Conservation (phyloP, 2,329 filamentous ascomycete species). For the Graphium sp. region DNA sequence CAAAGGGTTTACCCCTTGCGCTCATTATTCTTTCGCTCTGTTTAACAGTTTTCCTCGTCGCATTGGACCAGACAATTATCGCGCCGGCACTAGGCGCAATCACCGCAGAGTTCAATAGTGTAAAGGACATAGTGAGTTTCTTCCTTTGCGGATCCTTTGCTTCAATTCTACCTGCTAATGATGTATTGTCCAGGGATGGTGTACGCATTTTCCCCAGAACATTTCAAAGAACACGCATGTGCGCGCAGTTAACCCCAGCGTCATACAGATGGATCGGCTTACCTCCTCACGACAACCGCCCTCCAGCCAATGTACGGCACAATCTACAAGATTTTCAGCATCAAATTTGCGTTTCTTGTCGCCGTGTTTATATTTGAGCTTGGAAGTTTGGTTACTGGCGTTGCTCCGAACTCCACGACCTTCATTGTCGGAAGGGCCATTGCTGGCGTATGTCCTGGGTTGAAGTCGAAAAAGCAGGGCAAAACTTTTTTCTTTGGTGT, state of each 20-base stretch:
- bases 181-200: constrained; percentile 3
- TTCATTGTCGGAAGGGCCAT: constrained; percentile 35
- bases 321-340: constrained; percentile 30
- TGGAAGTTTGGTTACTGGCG: constrained; percentile 24
- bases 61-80: constrained; percentile 33
- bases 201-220: constrained; percentile 1
- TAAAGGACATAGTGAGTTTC: constrained; percentile 20
- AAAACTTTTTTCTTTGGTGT: background rate
- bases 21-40: constrained; percentile 26
- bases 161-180: background rate
- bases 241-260: too few relatives aligned
- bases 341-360: constrained; percentile 25
- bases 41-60: constrained; percentile 29
- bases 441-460: constrained; percentile 21
- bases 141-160: constrained; percentile 1
- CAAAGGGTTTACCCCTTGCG: constrained; percentile 18
- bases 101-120: constrained; percentile 23
- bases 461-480: background rate
- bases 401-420: constrained; percentile 24
- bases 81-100: constrained; percentile 35
- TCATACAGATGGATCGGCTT: constrained; percentile 27
- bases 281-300: constrained; percentile 29
- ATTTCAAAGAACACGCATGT: background rate
- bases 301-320: constrained; percentile 31
- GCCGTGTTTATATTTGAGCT: constrained; percentile 25